Evolutionary conservation across 306 rosid species (phyloP), one percentile per base, ranked within the genome.

Genomic region (Boehmeria nivea): DNA sequence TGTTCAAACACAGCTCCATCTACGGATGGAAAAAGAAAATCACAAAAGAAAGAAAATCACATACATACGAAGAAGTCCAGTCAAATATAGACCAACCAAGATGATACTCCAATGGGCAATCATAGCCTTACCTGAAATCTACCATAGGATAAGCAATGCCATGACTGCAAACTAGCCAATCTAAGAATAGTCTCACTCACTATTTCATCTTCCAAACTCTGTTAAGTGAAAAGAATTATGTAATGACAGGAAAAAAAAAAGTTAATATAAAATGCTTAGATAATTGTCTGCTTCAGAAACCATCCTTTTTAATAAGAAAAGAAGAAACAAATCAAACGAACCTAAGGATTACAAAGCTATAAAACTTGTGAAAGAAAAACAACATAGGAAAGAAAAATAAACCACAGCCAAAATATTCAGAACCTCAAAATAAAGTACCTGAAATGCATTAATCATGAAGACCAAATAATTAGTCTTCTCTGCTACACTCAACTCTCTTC

Each of bases 191-290:
- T 79, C 70, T 74, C 76, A 60, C 95, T 91, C 65, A 87, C 99
- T 54, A 91, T 74, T 73, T 84, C 99, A 69, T 91, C 99, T 84
- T 85, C 99, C 81, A 91, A 85, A 72, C 99, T 91, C 96, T 87
- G 89, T 59, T 26, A 63, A 43, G 28, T 6, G 33, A 31, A 36
- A 50, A 50, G 14, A 16, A 15, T 6, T 25, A 11, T 24, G 28
- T 20, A 24, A 50, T 1, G 1, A 12, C 17, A 14, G 14, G 11
- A 12, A n/a, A 26, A 51, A 15, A 28, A 3, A 17, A 19, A 18
- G 11, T 17, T 0, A 40, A n/a, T 13, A 45, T 3, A 19, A 45
- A 19, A 45, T 31, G 36, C 5, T 31, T 1, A 10, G 8, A 31
- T 1, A 4, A 31, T 31, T n/a, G n/a, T n/a, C n/a, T n/a, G n/a